Evolutionary conservation across 768 basidiomycete species (phyloP), one percentile per base, ranked within the genome.

Genomic region (Termitomyces sp.): DNA sequence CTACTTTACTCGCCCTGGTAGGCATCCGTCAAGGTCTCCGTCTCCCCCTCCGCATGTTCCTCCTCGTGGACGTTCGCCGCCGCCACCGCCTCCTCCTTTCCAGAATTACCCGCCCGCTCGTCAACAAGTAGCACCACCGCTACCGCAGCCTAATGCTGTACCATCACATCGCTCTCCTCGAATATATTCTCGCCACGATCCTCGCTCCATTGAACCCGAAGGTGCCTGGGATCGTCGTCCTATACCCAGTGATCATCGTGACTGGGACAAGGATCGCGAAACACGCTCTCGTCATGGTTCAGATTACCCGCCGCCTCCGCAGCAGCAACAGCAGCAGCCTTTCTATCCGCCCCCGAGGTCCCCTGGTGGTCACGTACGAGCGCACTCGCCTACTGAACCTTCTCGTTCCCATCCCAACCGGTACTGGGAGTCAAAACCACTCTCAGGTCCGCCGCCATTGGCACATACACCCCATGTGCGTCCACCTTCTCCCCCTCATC

Each of bases 381-480:
- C 68, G 0, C 73, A 73, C 27, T 85, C 81, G 56, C 84, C 86
- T 28, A 76, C 81, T 51, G 80, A 84, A 44, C 76, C 79, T 0
- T 88, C 88, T 3, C 79, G 85, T 21, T 76, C 77, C 1, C 80
- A 79, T 32, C 63, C 72, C 4, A 68, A 75, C 16, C 65, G 78
- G 7, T 82, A 83, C 63, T 88, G 86, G 86, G 88, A 88, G 16
- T 69, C 79, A 32, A 85, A 84, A 65, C 82, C 80, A 3, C 67
- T 74, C 1, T 72, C 71, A 14, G 64, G 65, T 25, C 66, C 67
- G 11, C 55, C 59, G 7, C 54, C 55, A 4, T 71, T 70, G 52
- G 42, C 69, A 45, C 65, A 65, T 54, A 52, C 70, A 12, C 61
- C 72, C 35, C 70, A 67, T 47, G 56, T 66, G 30, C 65, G 72